Percentiles rank a stretch among this genome's conserved stretches.
Conservation (phyloP, 345 rosid genomes). For the Gynandropsis gynandra region DNA sequence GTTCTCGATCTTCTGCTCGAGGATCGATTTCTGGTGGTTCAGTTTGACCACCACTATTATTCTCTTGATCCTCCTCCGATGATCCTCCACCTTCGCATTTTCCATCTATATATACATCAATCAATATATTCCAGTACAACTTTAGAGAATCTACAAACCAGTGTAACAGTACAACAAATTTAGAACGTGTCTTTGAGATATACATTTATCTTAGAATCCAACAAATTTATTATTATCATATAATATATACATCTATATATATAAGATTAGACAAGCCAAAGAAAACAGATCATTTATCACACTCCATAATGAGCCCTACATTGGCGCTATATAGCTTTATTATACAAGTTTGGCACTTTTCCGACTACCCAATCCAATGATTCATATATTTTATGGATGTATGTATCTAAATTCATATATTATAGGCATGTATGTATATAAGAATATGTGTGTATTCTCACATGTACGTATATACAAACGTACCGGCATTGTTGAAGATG, state of each 20-base stretch:
- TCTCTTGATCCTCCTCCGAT: constrained; percentile 74
- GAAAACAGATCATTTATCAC: background rate
- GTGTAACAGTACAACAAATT: too few species aligned
- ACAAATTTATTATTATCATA: too few species aligned
- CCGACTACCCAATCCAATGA: too few species aligned
- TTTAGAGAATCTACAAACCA: too few species aligned
- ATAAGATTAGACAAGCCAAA: background rate
- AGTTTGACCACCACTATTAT: constrained; percentile 69
- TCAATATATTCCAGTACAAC: too few species aligned
- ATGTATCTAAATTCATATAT: too few species aligned
- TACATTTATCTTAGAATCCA: too few species aligned
- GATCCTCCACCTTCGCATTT: constrained; percentile 74
- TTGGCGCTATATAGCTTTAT: constrained; percentile 12
- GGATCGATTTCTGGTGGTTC: constrained; percentile 85
- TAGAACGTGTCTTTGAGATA: too few species aligned
- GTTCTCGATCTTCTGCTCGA: constrained; percentile 85
- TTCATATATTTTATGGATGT: background rate
- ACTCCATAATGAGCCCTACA: constrained; percentile 22
- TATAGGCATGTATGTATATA: constrained; percentile 9
- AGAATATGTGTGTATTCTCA: background rate
- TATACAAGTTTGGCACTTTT: too few species aligned
- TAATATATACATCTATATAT: background rate
- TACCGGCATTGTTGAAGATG: constrained; percentile 77
- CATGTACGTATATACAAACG: constrained; percentile 1
- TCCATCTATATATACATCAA: constrained; percentile 45